Base-by-base conservation (phyloP, 2,329 filamentous ascomycete genomes). In the Aspergillus sp. region DNA sequence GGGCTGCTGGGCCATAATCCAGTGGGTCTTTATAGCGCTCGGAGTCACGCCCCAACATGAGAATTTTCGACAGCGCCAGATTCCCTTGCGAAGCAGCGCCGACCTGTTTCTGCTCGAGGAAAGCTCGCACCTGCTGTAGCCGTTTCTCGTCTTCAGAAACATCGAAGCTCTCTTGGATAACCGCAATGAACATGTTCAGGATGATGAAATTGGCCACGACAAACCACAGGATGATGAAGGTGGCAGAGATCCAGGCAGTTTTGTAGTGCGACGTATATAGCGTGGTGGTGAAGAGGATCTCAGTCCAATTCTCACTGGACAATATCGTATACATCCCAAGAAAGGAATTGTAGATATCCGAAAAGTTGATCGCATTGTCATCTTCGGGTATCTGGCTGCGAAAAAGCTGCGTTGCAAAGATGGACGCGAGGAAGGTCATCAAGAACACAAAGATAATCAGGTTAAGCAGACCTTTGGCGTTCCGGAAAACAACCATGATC, bases 141-240 rank as follows among this genome's bases (percentile, higher is more conserved):
- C 95, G 91, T 74, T 99, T 99, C 71, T 97, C 92, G 68, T 99
- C 95, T 70, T 99, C 94, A 3, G 92, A 96, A 21, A 99, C 91
- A 73, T 99, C 94, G 69, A 99, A 99, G 66, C 96, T 99, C 69
- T 99, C 94, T 71, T 99, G 94, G 60, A 99, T 99, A 75, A 99
- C 94, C 79, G 94, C 94, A 89, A 99, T 97, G 79, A 99, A 99
- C 94, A 99, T 99, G 68, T 97, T 99, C 76, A 99, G 77, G 56
- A 97, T 83, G 74, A 99, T 96, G 69, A 97, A 93, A 71, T 95
- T 97, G 5, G 91, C 83, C 41, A 99, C 81, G 52, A 96, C 94
- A 72, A 96, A 97, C 94, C 94, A 99, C 60, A 92, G 82, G 58
- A 97, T 90, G 61, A 96, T 81, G 63, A 99, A 97, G 1, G 89